A percentile compares a stretch with the other conserved stretches of the same genome.
These are phyloP conservation scores for Camelina hispida DNA, from an alignment of 345 rosid genomes.

Conservation along the genomic window DNA sequence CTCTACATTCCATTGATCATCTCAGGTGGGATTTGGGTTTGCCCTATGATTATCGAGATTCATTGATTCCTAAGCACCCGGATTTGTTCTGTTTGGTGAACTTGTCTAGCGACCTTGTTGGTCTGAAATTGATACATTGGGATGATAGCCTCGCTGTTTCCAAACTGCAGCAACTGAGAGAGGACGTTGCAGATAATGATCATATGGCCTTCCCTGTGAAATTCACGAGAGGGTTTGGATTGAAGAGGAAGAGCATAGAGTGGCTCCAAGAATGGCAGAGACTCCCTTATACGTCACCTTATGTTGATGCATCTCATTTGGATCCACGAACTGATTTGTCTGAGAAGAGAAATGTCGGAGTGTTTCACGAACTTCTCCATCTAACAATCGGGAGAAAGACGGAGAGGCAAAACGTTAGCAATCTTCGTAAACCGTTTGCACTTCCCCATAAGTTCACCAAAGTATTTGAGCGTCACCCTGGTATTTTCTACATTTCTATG, in stretches of 20 bases:
- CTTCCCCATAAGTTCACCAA: constrained; percentile 86
- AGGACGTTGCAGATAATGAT: constrained; percentile 37
- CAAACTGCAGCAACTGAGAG: constrained; percentile 46
- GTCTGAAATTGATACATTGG: constrained; percentile 66
- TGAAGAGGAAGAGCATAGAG: constrained; percentile 73
- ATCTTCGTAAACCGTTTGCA: constrained; percentile 68
- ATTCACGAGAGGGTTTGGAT: constrained; percentile 82
- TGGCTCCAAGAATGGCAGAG: constrained; percentile 91
- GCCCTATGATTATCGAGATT: constrained; percentile 62
- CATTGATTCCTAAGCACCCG: constrained; percentile 48
- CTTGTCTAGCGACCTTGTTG: constrained; percentile 60
- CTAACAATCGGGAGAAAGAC: constrained; percentile 69
- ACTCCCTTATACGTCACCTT: constrained; percentile 81
- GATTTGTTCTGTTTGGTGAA: constrained; percentile 58
- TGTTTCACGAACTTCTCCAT: constrained; percentile 91
- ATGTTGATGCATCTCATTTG: constrained; percentile 65
- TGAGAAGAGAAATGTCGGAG: constrained; percentile 84
- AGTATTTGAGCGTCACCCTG: constrained; percentile 89
- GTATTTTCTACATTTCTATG: constrained; percentile 76
- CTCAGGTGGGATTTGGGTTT: constrained; percentile 86
- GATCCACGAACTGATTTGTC: constrained; percentile 83
- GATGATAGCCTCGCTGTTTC: constrained; percentile 66
- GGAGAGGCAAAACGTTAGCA: constrained; percentile 77
- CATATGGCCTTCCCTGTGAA: constrained; percentile 66
- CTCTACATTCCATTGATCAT: constrained; percentile 78